phyloP scores from a whole-genome alignment of 257 asterid species.

The Phtheirospermum japonicum region DNA sequence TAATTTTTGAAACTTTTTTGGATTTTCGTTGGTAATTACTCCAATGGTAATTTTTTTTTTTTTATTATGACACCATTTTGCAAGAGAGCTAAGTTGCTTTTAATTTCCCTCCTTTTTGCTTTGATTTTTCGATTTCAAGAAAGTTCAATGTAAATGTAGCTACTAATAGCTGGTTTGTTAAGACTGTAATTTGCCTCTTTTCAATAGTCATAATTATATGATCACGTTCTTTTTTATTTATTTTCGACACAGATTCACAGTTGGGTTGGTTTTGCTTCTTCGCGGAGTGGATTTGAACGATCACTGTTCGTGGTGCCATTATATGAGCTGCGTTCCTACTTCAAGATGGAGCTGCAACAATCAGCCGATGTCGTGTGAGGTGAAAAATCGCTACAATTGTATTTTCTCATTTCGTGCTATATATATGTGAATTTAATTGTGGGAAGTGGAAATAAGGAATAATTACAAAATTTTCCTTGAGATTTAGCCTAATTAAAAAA shows the following conservation, averaged over 20 bases:
- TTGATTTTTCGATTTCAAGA: not conserved
- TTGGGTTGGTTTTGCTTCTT: conserved; percentile 61
- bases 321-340: conserved; percentile 76
- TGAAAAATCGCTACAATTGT: conserved; percentile 21
- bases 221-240: not conserved
- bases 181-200: not conserved
- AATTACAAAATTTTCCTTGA: not conserved
- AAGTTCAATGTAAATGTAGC: not conserved
- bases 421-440: not conserved
- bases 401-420: not conserved
- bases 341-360: conserved; percentile 78
- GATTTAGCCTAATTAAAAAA: not conserved
- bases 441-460: not conserved
- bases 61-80: too few relatives aligned
- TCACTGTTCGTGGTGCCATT: conserved; percentile 79
- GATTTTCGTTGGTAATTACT: not conserved
- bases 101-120: not conserved
- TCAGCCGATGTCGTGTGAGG: conserved; percentile 58
- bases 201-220: not conserved
- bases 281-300: conserved; percentile 74
- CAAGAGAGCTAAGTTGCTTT: too few relatives aligned
- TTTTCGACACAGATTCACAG: conserved; percentile 38
- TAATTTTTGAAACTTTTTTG: not conserved
- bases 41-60: too few relatives aligned
- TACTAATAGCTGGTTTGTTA: too few relatives aligned